Base-by-base conservation (phyloP, 768 basidiomycete genomes). In the Collybiopsis luxurians region DNA sequence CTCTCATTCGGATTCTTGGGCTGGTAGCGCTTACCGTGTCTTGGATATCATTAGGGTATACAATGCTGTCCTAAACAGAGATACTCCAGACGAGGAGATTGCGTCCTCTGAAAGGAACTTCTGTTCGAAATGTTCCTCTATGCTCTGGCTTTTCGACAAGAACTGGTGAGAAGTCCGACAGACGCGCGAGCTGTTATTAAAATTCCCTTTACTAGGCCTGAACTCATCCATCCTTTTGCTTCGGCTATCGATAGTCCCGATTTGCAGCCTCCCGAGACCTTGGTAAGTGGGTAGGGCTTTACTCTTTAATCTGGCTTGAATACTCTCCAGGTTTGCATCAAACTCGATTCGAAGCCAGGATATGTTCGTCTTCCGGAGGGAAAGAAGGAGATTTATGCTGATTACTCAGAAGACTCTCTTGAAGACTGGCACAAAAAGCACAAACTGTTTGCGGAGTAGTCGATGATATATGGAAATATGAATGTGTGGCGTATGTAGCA, bases 281-380 rank as follows among this genome's bases (percentile, higher is more conserved):
- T 86, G 77, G 85, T 85, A 49, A 56, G 75, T 63, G 2, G 21
- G 26, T 51, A 47, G 21, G 28, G 17, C 24, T 15, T 36, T 48
- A 36, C 26, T 17, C 39, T 52, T 2, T 21, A 26, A 2, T 51
- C 19, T 55, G 54, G 21, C 23, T 19, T 36, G 23, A 31, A 43
- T 36, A 15, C 46, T 49, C n/a, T 45, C 21, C 57, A 83, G 82
- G 75, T 80, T 17, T 75, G 79, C 56, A 61, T 79, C 30, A 78
- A 71, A 57, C 61, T 67, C 1, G 63, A 75, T 61, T 84, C 82
- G 39, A 85, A 84, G 59, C 85, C 84, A 1, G 71, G 65, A 1
- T 85, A 84, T 43, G 84, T 86, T 39, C 80, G 81, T 34, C 77
- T 86, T n/a, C 85, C 86, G 0, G 83, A 82, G 58, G 85, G 83